Evolutionary conservation across 2,329 filamentous ascomycete species (phyloP).

Genomic region (Alternaria sp.): DNA sequence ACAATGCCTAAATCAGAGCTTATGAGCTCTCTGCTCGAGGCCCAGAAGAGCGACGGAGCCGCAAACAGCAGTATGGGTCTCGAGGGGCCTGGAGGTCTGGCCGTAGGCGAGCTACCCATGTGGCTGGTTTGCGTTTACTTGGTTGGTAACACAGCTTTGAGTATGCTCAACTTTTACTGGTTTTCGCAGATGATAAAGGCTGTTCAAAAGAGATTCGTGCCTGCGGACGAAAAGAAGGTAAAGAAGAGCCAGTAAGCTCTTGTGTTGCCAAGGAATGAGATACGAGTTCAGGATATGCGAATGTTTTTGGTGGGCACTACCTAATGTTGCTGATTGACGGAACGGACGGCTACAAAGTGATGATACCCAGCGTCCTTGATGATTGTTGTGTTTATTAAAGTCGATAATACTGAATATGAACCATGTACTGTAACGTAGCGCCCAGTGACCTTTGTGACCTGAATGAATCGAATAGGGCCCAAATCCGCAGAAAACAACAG

Average conservation of each 20-base stretch:
- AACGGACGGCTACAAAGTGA: background rate
- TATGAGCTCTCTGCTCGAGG: constrained; percentile 31
- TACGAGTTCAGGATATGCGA: background rate
- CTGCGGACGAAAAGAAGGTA: constrained; percentile 25
- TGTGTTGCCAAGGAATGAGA: background rate
- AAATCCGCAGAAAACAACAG: background rate
- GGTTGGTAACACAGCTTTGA: constrained; percentile 75
- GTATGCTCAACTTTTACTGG: constrained; percentile 82
- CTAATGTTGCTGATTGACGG: background rate
- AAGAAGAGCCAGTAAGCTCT: constrained; percentile 34
- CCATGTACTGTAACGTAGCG: background rate
- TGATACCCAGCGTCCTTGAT: constrained; percentile 13
- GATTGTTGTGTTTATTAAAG: background rate
- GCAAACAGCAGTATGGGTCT: constrained; percentile 36
- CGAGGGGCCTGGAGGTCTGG: constrained; percentile 30
- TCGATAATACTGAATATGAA: background rate
- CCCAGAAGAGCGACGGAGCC: constrained; percentile 59
- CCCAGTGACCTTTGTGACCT: background rate
- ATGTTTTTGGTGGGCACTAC: background rate
- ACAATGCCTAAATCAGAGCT: constrained; percentile 28
- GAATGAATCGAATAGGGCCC: background rate
- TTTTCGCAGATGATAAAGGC: constrained; percentile 85
- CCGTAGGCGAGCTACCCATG: constrained; percentile 61
- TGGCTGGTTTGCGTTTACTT: constrained; percentile 77
- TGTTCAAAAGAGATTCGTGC: constrained; percentile 78